Evolutionary conservation across 176 grass and related monocot genomes (phyloP).

Genomic region (Neostapfia colusana): DNA sequence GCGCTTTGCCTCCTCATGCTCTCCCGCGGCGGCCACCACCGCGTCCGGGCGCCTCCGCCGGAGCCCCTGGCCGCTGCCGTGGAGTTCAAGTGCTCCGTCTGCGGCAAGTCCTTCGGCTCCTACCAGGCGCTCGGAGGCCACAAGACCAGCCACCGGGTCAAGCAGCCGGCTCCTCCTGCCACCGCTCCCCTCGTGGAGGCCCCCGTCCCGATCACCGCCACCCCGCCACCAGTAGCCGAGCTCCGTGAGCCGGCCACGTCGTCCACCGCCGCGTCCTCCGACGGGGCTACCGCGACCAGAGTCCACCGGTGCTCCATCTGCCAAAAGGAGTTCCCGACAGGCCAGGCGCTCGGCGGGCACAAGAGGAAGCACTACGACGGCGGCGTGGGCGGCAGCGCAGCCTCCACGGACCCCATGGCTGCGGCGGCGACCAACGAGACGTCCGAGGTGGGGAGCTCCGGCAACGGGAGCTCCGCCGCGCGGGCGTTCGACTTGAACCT

Average conservation of each 20-base stretch:
- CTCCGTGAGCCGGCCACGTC: too few relatives aligned
- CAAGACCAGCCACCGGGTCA: constrained; percentile 64
- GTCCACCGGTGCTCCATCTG: constrained; percentile 72
- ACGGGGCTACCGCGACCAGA: not conserved
- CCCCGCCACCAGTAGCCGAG: too few relatives aligned
- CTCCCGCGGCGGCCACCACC: constrained; percentile 42
- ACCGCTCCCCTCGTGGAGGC: too few relatives aligned
- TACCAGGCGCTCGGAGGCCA: constrained; percentile 76
- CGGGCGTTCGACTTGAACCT: constrained; percentile 72
- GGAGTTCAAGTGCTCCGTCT: constrained; percentile 60
- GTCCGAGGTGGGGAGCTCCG: constrained; percentile 68
- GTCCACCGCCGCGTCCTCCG: too few relatives aligned
- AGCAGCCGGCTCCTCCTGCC: not conserved
- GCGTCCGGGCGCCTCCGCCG: too few relatives aligned
- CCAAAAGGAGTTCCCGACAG: constrained; percentile 66
- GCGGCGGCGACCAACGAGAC: constrained; percentile 36
- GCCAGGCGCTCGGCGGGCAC: constrained; percentile 74
- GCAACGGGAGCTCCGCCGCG: constrained; percentile 44
- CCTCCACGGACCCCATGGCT: not conserved
- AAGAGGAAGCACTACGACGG: constrained; percentile 78
- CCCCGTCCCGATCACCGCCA: too few relatives aligned
- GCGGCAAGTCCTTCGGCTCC: constrained; percentile 65
- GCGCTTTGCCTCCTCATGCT: constrained; percentile 82
- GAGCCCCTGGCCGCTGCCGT: not conserved
- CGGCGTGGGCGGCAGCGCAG: not conserved